Evolutionary conservation across 306 rosid genomes (phyloP).

Genomic region (Fragaria ananassa): DNA sequence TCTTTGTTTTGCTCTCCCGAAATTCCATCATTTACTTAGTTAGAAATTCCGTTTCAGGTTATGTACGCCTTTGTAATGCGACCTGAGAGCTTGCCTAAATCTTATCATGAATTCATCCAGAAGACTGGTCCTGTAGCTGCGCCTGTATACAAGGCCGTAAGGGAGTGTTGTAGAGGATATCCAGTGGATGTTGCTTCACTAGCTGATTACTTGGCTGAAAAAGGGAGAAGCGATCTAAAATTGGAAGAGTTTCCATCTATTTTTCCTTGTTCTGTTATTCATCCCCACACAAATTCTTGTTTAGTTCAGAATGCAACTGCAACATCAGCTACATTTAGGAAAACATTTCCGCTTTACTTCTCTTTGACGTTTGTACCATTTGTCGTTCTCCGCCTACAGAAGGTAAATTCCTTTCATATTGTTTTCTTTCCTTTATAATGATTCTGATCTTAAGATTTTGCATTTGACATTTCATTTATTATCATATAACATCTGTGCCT

Average conservation of each 20-base stretch:
- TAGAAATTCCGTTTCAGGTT: slow-evolving; percentile 51
- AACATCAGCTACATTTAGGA: slow-evolving; percentile 79
- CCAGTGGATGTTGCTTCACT: slow-evolving; percentile 69
- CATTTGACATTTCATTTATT: not conserved
- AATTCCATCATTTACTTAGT: slow-evolving; percentile 9
- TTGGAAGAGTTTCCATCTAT: slow-evolving; percentile 87
- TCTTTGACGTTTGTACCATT: slow-evolving; percentile 94
- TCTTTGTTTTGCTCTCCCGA: not conserved
- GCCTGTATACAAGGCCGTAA: slow-evolving; percentile 91
- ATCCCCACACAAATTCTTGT: slow-evolving; percentile 77
- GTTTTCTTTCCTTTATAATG: not conserved
- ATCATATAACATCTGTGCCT: not conserved
- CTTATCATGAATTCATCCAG: slow-evolving; percentile 89
- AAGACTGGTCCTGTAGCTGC: slow-evolving; percentile 92
- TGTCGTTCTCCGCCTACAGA: slow-evolving; percentile 86
- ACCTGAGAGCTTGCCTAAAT: slow-evolving; percentile 92
- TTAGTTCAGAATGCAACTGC: slow-evolving; percentile 70
- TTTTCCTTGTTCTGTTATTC: slow-evolving; percentile 79
- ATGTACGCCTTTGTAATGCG: slow-evolving; percentile 98
- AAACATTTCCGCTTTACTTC: slow-evolving; percentile 93
- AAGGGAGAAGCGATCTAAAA: slow-evolving; percentile 47
- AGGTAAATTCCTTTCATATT: slow-evolving; percentile 47
- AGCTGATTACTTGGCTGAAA: slow-evolving; percentile 58
- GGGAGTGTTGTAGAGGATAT: slow-evolving; percentile 83
- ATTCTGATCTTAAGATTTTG: not conserved